Conservation (phyloP, 371 early-diverging fungal genomes). For the Mortierella sp. region DNA sequence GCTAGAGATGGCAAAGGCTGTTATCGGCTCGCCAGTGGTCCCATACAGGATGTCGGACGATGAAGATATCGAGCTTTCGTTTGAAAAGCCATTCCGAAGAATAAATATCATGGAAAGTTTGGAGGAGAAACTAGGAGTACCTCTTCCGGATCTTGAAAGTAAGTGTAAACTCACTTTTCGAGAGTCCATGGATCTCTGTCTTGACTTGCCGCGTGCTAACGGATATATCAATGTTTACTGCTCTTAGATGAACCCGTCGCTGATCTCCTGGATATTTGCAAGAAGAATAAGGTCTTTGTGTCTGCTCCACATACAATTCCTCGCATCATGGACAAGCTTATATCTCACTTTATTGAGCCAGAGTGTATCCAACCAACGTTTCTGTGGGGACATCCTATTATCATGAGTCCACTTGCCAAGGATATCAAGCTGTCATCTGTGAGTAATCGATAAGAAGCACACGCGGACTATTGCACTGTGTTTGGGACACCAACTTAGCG, state of each 20-base stretch:
- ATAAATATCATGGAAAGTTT: conserved; percentile 84
- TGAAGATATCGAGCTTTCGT: conserved; percentile 68
- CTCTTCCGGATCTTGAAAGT: conserved; percentile 67
- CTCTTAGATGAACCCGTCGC: conserved; percentile 31
- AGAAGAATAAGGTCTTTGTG: conserved; percentile 63
- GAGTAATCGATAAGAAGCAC: conserved; percentile 1
- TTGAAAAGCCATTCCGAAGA: conserved; percentile 81
- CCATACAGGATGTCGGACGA: conserved; percentile 64
- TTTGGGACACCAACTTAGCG: neutral
- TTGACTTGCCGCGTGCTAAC: neutral
- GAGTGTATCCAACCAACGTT: conserved; percentile 95
- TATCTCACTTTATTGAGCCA: conserved; percentile 93
- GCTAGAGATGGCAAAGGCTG: conserved; percentile 89
- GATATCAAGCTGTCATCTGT: conserved; percentile 55
- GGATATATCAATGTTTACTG: conserved; percentile 13
- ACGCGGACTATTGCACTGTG: no score
- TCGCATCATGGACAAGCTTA: conserved; percentile 90
- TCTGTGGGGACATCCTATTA: conserved; percentile 89
- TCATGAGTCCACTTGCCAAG: conserved; percentile 97
- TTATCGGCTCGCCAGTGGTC: conserved; percentile 82
- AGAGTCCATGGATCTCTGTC: no score
- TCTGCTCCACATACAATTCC: conserved; percentile 81
- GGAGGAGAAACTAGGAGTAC: conserved; percentile 60
- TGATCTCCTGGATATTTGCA: conserved; percentile 65
- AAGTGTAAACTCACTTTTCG: no score